phyloP scores from a whole-genome alignment of 2,329 filamentous ascomycete genomes.

The Xylaria polymorpha region DNA sequence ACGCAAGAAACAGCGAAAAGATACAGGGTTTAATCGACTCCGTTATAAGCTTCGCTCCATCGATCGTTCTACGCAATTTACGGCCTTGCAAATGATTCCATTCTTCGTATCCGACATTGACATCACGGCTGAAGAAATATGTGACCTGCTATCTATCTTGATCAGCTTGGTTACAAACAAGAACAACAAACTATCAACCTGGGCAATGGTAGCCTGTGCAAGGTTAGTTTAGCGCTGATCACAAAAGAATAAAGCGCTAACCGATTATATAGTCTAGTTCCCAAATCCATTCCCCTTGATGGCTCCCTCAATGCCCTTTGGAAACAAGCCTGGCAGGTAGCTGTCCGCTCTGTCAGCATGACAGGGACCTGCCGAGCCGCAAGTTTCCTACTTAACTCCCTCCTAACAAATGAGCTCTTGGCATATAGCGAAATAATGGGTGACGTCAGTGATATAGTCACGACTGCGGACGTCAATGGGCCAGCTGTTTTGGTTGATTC shows the following conservation, averaged over 20 bases:
- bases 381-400: conserved; percentile 75
- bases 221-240: conserved; percentile 64
- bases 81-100: conserved; percentile 67
- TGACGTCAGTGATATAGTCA: conserved; percentile 77
- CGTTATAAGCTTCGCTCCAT: conserved; percentile 60
- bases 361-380: conserved; percentile 79
- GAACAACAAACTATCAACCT: conserved; percentile 73
- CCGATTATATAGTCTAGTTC: conserved; percentile 56
- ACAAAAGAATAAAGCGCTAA: conserved; percentile 28
- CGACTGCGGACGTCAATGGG: conserved; percentile 82
- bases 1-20: conserved; percentile 63
- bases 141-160: conserved; percentile 68
- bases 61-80: conserved; percentile 59
- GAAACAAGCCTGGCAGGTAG: conserved; percentile 80
- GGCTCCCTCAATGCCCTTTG: conserved; percentile 64
- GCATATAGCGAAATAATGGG: conserved; percentile 74
- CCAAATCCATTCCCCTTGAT: conserved; percentile 56
- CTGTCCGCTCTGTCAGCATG: conserved; percentile 76
- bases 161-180: conserved; percentile 74
- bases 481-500: conserved; percentile 84
- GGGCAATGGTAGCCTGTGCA: conserved; percentile 85
- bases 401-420: conserved; percentile 75
- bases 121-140: conserved; percentile 63
- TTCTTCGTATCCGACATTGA: conserved; percentile 64
- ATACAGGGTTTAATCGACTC: conserved; percentile 58